Evolutionary conservation across 805 yeast species (phyloP), one percentile per base, ranked within the genome.

Genomic region (Wickerhamiella alocasiicola): DNA sequence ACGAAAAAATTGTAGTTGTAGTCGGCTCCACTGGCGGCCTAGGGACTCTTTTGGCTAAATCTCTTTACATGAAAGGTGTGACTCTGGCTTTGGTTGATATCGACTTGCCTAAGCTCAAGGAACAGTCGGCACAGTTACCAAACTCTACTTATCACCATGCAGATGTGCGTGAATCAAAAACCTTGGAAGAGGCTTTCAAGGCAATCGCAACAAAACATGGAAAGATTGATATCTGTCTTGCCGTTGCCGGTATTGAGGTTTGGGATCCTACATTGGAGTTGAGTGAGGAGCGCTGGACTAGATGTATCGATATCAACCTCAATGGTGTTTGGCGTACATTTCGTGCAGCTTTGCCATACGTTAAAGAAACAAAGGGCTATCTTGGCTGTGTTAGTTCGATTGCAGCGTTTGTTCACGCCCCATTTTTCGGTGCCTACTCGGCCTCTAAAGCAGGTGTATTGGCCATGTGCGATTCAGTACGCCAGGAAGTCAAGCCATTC

Each of bases 21-120:
- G 31, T 31, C n/a, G 41, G 41, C 16, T 31, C 41, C n/a, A 37
- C 41, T 13, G 41, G 41, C 11, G 41, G 34, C 4, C 35, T 37
- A 5, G 35, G 41, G n/a, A n/a, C 18, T 12, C 27, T 13, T 19
- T 18, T 37, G 29, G 41, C 41, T 6, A 23, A n/a, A 9, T 21
- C n/a, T 12, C 21, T 37, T 25, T 16, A 18, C 9, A 12, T 9
- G 16, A 27, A 21, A 15, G 35, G 35, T 13, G 41, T 29, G 23
- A 37, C 16, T 16, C 13, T 37, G 4, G 41, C 33, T 11, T 29
- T 37, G 11, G 11, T 37, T 6, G 41, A 29, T 15, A 18, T 28
- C 20, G 20, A 37, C 17, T 12, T 29, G 41, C 12, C 6, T n/a
- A 16, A 15, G 18, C 20, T 37, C 21, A 16, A 9, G 20, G 17